These are phyloP conservation scores for Aspergillus niger DNA, from an alignment of 2,329 filamentous ascomycete species.

Conservation along the genomic window DNA sequence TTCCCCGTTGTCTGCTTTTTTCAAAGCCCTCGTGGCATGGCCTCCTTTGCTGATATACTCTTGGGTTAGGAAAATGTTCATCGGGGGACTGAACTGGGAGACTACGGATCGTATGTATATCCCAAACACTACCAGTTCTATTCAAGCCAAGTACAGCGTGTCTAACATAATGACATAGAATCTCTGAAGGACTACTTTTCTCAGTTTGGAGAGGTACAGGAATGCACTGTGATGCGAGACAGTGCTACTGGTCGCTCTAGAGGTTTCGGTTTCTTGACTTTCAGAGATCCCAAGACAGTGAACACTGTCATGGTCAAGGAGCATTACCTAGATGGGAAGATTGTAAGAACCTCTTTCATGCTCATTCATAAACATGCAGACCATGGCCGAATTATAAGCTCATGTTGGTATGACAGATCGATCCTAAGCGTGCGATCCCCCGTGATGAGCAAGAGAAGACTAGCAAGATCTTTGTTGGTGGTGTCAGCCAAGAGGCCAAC, in stretches of 20 bases:
- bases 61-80: conserved; percentile 91
- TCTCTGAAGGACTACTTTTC: conserved; percentile 96
- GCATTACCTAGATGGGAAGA: conserved; percentile 96
- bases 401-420: conserved; percentile 65
- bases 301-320: conserved; percentile 99
- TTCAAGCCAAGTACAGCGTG: conserved; percentile 5
- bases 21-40: conserved; percentile 7
- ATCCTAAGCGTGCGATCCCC: conserved; percentile 95
- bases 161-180: conserved; percentile 60
- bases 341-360: conserved; percentile 63
- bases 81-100: conserved; percentile 98
- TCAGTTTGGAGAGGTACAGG: conserved; percentile 93
- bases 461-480: conserved; percentile 97
- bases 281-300: conserved; percentile 95
- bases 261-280: conserved; percentile 96
- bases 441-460: conserved; percentile 98
- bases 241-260: conserved; percentile 89
- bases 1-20: not conserved
- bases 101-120: conserved; percentile 85
- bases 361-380: no score
- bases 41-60: conserved; percentile 33
- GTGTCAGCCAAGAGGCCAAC: conserved; percentile 94
- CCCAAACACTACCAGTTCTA: conserved; percentile 9
- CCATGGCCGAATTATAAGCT: conserved; percentile 21
- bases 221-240: conserved; percentile 99